A percentile compares a stretch with the other conserved stretches of the same genome.
phyloP scores from a whole-genome alignment of 1,284 basidiomycete species.

The Rhodotorula sp. region DNA sequence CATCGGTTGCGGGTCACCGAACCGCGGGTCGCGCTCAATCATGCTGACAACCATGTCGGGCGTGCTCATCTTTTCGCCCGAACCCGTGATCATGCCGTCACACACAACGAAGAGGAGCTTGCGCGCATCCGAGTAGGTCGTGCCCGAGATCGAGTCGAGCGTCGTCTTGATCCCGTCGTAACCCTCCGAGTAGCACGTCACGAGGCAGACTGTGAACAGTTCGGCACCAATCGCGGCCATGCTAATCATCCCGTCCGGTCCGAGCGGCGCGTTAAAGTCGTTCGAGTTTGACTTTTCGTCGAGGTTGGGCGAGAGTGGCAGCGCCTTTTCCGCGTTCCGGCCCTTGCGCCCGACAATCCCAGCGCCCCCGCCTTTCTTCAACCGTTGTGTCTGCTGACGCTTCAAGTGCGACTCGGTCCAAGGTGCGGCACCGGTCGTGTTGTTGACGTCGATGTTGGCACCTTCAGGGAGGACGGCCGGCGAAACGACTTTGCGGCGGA shows the following conservation, averaged over 20 bases:
- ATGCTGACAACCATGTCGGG: conserved; percentile 94
- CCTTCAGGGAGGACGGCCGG: conserved; percentile 95
- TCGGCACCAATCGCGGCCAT: conserved; percentile 87
- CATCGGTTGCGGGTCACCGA: conserved; percentile 96
- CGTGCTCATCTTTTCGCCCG: conserved; percentile 89
- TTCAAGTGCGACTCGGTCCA: conserved; percentile 57
- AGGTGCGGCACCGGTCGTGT: conserved; percentile 83
- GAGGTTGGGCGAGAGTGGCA: conserved; percentile 26
- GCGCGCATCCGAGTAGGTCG: conserved; percentile 83
- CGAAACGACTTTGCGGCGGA: conserved; percentile 74
- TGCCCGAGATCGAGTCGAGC: conserved; percentile 84
- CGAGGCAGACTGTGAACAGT: conserved; percentile 88
- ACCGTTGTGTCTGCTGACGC: conserved; percentile 33
- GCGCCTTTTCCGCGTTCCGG: conserved; percentile 36
- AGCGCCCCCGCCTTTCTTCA: conserved; percentile 48
- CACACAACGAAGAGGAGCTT: conserved; percentile 94
- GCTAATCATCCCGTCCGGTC: conserved; percentile 59
- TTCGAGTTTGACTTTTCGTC: conserved; percentile 48
- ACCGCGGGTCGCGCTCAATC: conserved; percentile 88
- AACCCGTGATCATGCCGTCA: conserved; percentile 98
- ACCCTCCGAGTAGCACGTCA: conserved; percentile 97
- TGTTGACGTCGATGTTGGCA: conserved; percentile 84
- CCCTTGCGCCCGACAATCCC: conserved; percentile 50
- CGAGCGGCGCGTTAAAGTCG: conserved; percentile 52
- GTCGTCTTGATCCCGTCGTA: conserved; percentile 88